These are phyloP conservation scores for Pyronema omphalodes DNA, from an alignment of 495 filamentous ascomycete genomes.

Conservation along the genomic window DNA sequence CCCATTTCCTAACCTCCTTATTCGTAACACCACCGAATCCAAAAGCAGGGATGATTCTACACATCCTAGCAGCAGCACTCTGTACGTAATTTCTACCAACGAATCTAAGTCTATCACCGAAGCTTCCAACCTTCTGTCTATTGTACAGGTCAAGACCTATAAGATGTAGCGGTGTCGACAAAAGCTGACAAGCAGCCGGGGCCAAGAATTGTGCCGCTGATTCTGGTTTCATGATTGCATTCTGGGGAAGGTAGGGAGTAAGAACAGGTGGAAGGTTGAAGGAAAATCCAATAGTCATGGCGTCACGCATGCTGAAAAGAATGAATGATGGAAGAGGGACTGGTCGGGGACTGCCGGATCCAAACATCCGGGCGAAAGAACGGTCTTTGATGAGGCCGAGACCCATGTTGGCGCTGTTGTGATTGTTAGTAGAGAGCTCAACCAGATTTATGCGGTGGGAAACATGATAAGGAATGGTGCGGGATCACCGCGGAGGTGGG, in stretches of 20 bases:
- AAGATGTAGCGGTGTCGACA: conserved; percentile 74
- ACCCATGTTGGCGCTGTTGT: conserved; percentile 55
- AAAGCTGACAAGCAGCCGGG: conserved; percentile 41
- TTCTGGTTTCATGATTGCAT: conserved; percentile 16
- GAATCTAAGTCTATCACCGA: conserved; percentile 40
- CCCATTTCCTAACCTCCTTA: conserved; percentile 42
- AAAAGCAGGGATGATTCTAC: conserved; percentile 85
- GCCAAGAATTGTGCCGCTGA: conserved; percentile 17
- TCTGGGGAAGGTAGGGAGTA: conserved; percentile 36
- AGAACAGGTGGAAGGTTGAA: conserved; percentile 79
- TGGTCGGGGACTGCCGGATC: conserved; percentile 35
- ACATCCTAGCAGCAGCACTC: conserved; percentile 64
- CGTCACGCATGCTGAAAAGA: conserved; percentile 72
- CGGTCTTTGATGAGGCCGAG: conserved; percentile 89
- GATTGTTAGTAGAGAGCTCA: conserved; percentile 13
- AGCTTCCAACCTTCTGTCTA: conserved; percentile 32
- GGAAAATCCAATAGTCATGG: conserved; percentile 77
- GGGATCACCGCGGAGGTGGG: no score
- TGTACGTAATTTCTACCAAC: conserved; percentile 60
- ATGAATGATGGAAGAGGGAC: conserved; percentile 46
- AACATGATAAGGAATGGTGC: not conserved
- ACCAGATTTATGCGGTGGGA: not conserved
- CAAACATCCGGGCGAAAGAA: conserved; percentile 69
- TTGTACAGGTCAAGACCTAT: conserved; percentile 85
- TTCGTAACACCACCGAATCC: conserved; percentile 86